Evolutionary conservation across 331 rosid species (phyloP), one percentile per base, ranked within the genome.

Genomic region (Saraca asoca): DNA sequence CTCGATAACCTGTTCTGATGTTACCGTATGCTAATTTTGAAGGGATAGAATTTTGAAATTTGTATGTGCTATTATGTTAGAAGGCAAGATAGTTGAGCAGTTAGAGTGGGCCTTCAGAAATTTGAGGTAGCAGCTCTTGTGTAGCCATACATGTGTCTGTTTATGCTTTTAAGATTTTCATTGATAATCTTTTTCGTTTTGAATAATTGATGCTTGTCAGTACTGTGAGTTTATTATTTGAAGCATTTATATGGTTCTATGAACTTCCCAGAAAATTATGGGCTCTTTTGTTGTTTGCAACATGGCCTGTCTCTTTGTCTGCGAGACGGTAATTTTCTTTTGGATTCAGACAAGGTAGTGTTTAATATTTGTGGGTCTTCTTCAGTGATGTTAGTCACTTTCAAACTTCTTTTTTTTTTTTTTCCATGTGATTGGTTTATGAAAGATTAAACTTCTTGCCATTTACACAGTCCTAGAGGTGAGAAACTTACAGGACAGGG

Each of bases 1-100:
- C 78, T 59, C 63, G 69, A 60, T 70, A 49, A 70, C 51, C 37
- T 62, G 60, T 65, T 61, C 46, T 66, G 42, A 67, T 75, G 64
- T 75, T 53, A 33, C 50, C 56, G 71, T 52, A 72, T 66, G 53
- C 31, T 24, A 39, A 65, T 38, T 51, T 71, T n/a, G 64, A 66
- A 71, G 74, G 19, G 33, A 50, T 58, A 61, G 61, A 65, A 53
- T 45, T 74, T 76, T 62, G 76, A 51, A 42, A 60, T 69, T 64
- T 39, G 57, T 52, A 69, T 14, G 43, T 45, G 17, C 50, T 48
- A 16, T 75, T 69, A 15, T 18, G 12, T 62, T 54, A 15, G 55
- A 55, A 45, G 56, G 34, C 60, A 64, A 44, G 70, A 37, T 43
- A 54, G 29, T 60, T 41, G 54, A 34, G 61, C 54, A 19, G 46